Evolutionary conservation across 768 basidiomycete genomes (phyloP).

Genomic region (Leccinum ochraceum): DNA sequence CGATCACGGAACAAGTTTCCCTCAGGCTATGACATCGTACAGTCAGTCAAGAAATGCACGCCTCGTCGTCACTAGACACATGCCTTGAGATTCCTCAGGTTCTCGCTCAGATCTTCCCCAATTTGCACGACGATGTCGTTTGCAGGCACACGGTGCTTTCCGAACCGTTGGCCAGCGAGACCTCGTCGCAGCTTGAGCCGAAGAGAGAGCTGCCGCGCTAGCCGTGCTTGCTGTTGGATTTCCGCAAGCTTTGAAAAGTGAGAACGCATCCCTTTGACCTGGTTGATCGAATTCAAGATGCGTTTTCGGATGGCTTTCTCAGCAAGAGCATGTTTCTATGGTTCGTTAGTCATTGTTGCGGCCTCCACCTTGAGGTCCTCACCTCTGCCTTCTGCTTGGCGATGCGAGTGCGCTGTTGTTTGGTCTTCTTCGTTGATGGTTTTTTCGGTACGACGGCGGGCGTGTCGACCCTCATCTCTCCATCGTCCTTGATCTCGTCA

Average conservation of each 20-base stretch:
- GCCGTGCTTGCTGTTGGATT: constrained; percentile 38
- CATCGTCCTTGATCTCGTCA: constrained; percentile 46
- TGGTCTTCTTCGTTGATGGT: constrained; percentile 51
- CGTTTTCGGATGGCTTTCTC: constrained; percentile 62
- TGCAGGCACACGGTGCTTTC: constrained; percentile 75
- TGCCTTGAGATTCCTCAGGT: constrained; percentile 80
- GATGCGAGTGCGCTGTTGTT: constrained; percentile 69
- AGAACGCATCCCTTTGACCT: constrained; percentile 54
- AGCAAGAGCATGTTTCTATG: constrained; percentile 63
- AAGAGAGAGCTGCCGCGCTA: constrained; percentile 42
- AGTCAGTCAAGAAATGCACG: neutral
- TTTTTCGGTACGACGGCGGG: constrained; percentile 40
- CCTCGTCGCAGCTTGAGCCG: constrained; percentile 60
- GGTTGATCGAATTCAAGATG: constrained; percentile 57
- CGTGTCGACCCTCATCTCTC: constrained; percentile 34
- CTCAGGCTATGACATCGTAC: constrained; percentile 61
- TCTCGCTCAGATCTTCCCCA: constrained; percentile 88
- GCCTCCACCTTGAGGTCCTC: constrained; percentile 10
- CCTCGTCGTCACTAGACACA: constrained; percentile 18
- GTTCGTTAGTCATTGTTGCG: neutral
- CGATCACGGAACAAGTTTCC: constrained; percentile 92
- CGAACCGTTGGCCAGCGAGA: constrained; percentile 71
- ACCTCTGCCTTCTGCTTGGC: constrained; percentile 67
- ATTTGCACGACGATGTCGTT: constrained; percentile 80
- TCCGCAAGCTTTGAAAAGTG: constrained; percentile 37